Percentiles rank a stretch among this genome's conserved stretches.
Conservation (phyloP, 805 yeast species). For the Saccharomycopsis javanensis region DNA sequence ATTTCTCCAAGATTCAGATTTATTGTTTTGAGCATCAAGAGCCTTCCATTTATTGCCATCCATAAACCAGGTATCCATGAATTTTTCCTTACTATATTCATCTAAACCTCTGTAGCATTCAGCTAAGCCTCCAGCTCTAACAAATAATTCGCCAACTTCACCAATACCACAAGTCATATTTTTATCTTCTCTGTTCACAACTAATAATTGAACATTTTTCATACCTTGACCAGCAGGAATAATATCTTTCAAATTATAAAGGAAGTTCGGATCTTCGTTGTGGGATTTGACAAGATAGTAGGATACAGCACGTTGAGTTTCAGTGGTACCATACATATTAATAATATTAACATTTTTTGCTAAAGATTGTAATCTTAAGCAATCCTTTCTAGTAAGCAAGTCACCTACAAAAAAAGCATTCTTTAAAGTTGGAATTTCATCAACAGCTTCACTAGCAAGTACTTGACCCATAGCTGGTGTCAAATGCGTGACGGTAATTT, state of each 20-base stretch:
- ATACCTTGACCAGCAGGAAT: constrained; percentile 99
- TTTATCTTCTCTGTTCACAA: constrained; percentile 83
- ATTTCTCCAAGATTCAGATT: constrained; percentile 41
- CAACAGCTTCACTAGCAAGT: constrained; percentile 87
- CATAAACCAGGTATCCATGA: constrained; percentile 85
- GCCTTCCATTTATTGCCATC: constrained; percentile 31
- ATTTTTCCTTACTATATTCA: constrained; percentile 78
- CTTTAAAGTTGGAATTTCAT: constrained; percentile 74
- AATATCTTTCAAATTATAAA: constrained; percentile 80
- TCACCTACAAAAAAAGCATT: constrained; percentile 99
- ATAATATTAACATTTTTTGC: constrained; percentile 86
- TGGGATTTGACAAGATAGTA: constrained; percentile 81
- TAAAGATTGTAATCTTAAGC: constrained; percentile 81
- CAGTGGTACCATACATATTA: constrained; percentile 99
- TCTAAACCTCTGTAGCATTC: constrained; percentile 94
- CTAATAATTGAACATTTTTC: constrained; percentile 88
- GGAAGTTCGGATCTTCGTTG: constrained; percentile 55
- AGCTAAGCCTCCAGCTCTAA: constrained; percentile 95
- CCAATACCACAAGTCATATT: constrained; percentile 95
- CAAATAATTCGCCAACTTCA: constrained; percentile 97
- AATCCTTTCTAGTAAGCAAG: constrained; percentile 92
- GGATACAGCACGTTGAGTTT: constrained; percentile 97
- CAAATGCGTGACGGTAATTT: constrained; percentile 92
- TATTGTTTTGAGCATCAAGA: not conserved
- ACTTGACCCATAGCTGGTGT: constrained; percentile 99